A percentile compares a stretch with the other conserved stretches of the same genome.
Conservation (phyloP, 768 basidiomycete genomes). For the Panus rudis region DNA sequence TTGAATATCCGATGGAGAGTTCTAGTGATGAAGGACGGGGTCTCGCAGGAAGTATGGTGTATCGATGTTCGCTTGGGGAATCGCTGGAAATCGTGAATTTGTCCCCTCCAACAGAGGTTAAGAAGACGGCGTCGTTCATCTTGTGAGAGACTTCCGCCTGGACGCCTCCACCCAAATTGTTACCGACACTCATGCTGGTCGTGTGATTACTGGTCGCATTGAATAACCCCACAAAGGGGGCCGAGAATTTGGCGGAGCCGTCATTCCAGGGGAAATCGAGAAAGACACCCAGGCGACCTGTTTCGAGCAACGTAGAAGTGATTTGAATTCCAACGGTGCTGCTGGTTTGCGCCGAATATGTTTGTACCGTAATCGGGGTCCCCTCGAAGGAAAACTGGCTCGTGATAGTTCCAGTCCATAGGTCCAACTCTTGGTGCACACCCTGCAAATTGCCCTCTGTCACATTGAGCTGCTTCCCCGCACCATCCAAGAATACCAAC, state of each 20-base stretch:
- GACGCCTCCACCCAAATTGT: constrained; percentile 12
- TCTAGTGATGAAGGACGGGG: constrained; percentile 24
- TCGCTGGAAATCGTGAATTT: constrained; percentile 35
- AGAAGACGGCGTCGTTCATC: constrained; percentile 32
- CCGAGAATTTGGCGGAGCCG: constrained; percentile 46
- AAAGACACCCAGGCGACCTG: constrained; percentile 38
- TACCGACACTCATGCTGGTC: constrained; percentile 27
- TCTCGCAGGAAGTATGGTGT: constrained; percentile 33
- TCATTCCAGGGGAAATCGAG: constrained; percentile 59
- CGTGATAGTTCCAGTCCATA: constrained; percentile 49
- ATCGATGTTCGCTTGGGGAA: constrained; percentile 37
- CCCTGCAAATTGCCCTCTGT: constrained; percentile 32
- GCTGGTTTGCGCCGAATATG: constrained; percentile 31
- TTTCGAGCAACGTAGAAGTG: constrained; percentile 32
- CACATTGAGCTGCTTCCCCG: constrained; percentile 24
- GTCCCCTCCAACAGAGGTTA: constrained; percentile 37
- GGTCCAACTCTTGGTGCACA: constrained; percentile 37
- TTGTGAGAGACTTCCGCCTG: constrained; percentile 37
- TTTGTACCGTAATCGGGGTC: constrained; percentile 30
- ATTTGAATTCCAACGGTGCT: constrained; percentile 36
- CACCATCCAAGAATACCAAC: constrained; percentile 31
- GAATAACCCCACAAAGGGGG: constrained; percentile 51
- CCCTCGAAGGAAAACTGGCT: constrained; percentile 37
- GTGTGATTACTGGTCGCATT: constrained; percentile 42
- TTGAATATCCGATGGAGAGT: constrained; percentile 30